Percentiles rank a stretch among this genome's conserved stretches.
phyloP scores from a whole-genome alignment of 2,329 filamentous ascomycete genomes.

The Pseudocercospora eumusae region DNA sequence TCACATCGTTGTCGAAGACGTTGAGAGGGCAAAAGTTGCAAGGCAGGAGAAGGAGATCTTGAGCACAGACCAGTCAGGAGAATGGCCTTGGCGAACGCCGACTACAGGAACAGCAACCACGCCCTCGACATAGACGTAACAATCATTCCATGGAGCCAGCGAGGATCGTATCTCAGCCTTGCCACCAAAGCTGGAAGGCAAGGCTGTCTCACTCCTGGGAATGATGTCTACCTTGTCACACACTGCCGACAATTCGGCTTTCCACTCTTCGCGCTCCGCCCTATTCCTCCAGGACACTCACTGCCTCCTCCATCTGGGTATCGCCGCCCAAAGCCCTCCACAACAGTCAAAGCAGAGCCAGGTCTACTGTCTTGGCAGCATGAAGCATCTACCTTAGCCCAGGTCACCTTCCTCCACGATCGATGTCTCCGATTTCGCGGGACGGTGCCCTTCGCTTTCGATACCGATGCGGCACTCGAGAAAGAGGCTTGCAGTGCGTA shows the following conservation, averaged over 20 bases:
- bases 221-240: constrained; percentile 3
- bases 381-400: not conserved
- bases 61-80: not conserved
- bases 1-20: not conserved
- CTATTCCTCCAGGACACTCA: not conserved
- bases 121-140: not conserved
- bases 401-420: not conserved
- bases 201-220: not conserved
- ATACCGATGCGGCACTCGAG: not conserved
- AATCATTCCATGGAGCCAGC: not conserved
- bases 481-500: not conserved
- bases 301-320: not conserved
- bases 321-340: not conserved
- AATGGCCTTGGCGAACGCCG: not conserved
- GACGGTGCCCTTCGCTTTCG: not conserved
- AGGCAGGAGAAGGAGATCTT: not conserved
- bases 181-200: not conserved
- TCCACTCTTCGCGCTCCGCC: not conserved
- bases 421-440: constrained; percentile 8
- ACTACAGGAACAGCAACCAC: not conserved
- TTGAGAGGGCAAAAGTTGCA: not conserved
- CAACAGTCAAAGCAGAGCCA: not conserved
- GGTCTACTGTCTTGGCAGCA: not conserved
- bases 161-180: not conserved
- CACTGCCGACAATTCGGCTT: constrained; percentile 2